Evolutionary conservation across 768 basidiomycete genomes (phyloP), one percentile per base, ranked within the genome.

Genomic region (Botryobasidium botryosum): DNA sequence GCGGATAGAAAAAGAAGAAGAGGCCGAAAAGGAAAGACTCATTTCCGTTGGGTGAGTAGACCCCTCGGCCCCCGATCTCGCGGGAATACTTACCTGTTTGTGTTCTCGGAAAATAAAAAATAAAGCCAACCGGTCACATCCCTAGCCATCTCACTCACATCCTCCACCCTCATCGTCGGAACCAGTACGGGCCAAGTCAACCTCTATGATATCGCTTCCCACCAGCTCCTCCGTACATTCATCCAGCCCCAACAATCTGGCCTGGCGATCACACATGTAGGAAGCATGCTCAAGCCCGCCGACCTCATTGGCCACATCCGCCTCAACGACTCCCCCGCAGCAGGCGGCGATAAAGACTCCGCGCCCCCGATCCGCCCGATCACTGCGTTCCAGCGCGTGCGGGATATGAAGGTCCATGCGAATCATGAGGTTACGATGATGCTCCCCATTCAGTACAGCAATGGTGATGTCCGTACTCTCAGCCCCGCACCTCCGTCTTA

Each of bases 191-290:
- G 87, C 2, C 57, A 74, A 10, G 71, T 96, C 40, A 71, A 85
- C 46, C 59, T 88, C 31, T 87, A 90, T 58, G 84, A 94, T 50
- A 71, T 92, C 25, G 75, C 85, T 2, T 92, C 92, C 0, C 85
- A 90, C 55, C 91, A 97, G 57, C 74, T 77, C 24, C 64, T 94
- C 23, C 80, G 90, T 37, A 79, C 81, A 23, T 75, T 96, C 51
- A 70, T 73, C 15, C 67, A 77, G 1, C 55, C 62, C 4, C 45
- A 79, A 74, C 58, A 79, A 75, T 50, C 52, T 73, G 74, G 35
- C 57, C 74, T 52, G 60, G 47, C 72, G 26, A 77, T 96, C 57
- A 76, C 84, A 13, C 66, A 76, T 59, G 60, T 99, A 5, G 62
- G 70, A 36, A 81, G 84, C 2, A 69, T 97, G 62, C 68, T 91